These are phyloP conservation scores for Mrakiaceae sp. DNA, from an alignment of 1,284 basidiomycete genomes.

Conservation along the genomic window DNA sequence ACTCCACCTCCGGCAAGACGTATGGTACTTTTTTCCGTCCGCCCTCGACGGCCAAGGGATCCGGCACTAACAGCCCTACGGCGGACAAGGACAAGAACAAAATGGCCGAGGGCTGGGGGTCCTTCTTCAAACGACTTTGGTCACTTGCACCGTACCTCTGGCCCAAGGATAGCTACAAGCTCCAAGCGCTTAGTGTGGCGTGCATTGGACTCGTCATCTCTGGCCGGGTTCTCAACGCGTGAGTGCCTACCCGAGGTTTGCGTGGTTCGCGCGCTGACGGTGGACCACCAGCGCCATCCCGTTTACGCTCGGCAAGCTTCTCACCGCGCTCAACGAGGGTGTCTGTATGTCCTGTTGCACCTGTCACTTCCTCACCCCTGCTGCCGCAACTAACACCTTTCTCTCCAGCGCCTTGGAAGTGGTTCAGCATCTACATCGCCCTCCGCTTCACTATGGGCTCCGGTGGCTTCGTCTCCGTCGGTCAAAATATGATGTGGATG, in stretches of 20 bases:
- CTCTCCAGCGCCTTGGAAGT: slow-evolving; percentile 25
- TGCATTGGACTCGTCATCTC: slow-evolving; percentile 57
- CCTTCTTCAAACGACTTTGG: slow-evolving; percentile 35
- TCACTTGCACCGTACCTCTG: slow-evolving; percentile 67
- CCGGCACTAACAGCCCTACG: not conserved
- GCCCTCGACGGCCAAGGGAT: not conserved
- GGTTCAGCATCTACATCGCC: slow-evolving; percentile 28
- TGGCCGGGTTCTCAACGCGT: slow-evolving; percentile 63
- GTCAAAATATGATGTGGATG: slow-evolving; percentile 40
- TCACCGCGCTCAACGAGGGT: slow-evolving; percentile 34
- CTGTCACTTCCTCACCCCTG: not conserved
- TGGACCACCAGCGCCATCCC: slow-evolving; percentile 39
- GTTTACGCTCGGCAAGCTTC: slow-evolving; percentile 54
- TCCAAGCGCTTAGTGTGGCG: slow-evolving; percentile 57
- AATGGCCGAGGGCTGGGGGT: slow-evolving; percentile 23
- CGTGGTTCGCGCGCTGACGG: no score
- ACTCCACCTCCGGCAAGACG: slow-evolving; percentile 39
- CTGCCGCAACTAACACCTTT: not conserved
- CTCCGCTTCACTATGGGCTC: slow-evolving; percentile 36
- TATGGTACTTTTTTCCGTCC: slow-evolving; percentile 3
- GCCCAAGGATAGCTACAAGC: slow-evolving; percentile 52
- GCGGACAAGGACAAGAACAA: not conserved
- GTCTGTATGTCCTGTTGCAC: not conserved
- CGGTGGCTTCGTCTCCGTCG: slow-evolving; percentile 31
- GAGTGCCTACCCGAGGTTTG: slow-evolving; percentile 23